Percentiles rank a stretch among this genome's conserved stretches.
Conservation (phyloP, 192 early-diverging fungal genomes). For the Cladochytrium replicatum region DNA sequence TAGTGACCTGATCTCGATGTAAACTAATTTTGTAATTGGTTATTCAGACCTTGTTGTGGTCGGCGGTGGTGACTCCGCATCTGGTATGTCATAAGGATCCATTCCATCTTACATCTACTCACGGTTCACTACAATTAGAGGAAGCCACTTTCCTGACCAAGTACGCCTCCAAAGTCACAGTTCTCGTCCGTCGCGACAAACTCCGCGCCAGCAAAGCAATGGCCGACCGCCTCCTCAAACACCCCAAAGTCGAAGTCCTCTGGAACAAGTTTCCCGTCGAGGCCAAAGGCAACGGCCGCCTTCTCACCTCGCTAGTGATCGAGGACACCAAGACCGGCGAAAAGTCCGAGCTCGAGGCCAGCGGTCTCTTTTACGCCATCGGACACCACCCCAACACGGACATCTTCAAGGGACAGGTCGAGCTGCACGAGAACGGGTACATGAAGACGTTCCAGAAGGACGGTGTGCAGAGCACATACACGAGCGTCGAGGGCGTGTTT, state of each 20-base stretch:
- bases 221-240: conserved; percentile 70
- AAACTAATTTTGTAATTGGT: neutral
- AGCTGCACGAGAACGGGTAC: conserved; percentile 82
- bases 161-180: conserved; percentile 90
- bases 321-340: conserved; percentile 69
- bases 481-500: conserved; percentile 88
- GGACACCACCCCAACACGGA: conserved; percentile 80
- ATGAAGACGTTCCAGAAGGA: conserved; percentile 59
- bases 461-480: conserved; percentile 61
- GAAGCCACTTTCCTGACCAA: conserved; percentile 95
- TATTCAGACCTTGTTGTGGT: neutral
- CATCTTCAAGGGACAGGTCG: conserved; percentile 52
- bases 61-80: conserved; percentile 16
- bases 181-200: conserved; percentile 88
- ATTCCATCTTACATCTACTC: neutral
- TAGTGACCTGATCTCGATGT: neutral
- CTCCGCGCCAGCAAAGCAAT: conserved; percentile 96
- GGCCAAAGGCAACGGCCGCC: conserved; percentile 76
- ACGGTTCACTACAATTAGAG: conserved; percentile 40
- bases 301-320: conserved; percentile 62
- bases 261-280: conserved; percentile 83
- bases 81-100: neutral
- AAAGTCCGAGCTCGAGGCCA: conserved; percentile 56
- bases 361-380: conserved; percentile 97
- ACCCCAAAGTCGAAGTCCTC: conserved; percentile 88